These are phyloP conservation scores for Wickerhamiella lipophila DNA, from an alignment of 805 yeast species.

Conservation along the genomic window DNA sequence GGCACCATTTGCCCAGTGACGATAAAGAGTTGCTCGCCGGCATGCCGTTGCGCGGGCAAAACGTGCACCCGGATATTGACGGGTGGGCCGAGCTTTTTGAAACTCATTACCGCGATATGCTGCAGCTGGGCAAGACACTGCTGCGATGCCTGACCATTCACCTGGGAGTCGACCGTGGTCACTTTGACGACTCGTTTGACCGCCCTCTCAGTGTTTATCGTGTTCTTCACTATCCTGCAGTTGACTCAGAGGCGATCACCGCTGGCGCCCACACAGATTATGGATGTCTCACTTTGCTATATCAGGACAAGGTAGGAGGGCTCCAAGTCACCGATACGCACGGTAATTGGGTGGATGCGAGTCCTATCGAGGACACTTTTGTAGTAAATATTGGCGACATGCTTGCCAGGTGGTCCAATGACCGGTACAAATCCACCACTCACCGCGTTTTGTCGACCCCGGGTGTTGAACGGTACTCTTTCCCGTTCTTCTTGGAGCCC, in stretches of 20 bases:
- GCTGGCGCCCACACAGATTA: constrained; percentile 60
- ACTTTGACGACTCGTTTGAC: constrained; percentile 38
- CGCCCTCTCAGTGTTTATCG: constrained; percentile 44
- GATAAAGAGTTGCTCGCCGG: constrained; percentile 26
- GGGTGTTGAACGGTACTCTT: constrained; percentile 9
- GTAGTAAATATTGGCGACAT: constrained; percentile 53
- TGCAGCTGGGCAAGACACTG: constrained; percentile 33
- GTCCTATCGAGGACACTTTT: constrained; percentile 36
- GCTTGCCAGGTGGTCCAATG: constrained; percentile 45
- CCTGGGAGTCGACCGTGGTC: constrained; percentile 36
- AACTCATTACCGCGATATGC: constrained; percentile 33
- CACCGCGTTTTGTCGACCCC: constrained; percentile 33
- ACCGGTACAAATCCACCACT: constrained; percentile 46
- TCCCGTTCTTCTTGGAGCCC: constrained; percentile 13
- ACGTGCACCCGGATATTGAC: constrained; percentile 37
- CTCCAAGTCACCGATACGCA: constrained; percentile 43
- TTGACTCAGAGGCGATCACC: constrained; percentile 26
- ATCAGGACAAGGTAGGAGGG: constrained; percentile 43
- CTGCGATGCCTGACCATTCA: constrained; percentile 42
- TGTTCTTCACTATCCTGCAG: constrained; percentile 46
- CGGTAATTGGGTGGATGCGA: constrained; percentile 46
- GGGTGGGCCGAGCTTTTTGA: constrained; percentile 35
- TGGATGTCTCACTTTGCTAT: constrained; percentile 46
- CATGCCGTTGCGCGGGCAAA: constrained; percentile 39
- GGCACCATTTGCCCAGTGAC: constrained; percentile 20